These are phyloP conservation scores for Candolleomyces eurysporus DNA, from an alignment of 768 basidiomycete species.

Conservation along the genomic window DNA sequence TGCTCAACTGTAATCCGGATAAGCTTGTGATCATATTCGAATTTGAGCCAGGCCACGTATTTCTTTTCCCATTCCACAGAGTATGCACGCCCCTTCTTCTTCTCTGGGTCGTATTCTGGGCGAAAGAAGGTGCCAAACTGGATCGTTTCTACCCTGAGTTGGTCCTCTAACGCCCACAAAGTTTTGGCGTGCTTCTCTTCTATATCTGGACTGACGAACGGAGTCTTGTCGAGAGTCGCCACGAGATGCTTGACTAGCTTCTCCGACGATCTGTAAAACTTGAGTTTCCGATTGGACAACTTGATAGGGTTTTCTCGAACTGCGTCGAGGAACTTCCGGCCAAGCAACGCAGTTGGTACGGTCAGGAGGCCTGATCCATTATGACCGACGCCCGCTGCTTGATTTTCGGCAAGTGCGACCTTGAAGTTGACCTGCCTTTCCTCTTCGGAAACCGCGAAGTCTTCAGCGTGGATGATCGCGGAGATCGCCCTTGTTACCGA, in stretches of 20 bases:
- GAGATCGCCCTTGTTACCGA: conserved; percentile 60
- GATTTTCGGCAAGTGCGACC: conserved; percentile 48
- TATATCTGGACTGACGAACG: conserved; percentile 52
- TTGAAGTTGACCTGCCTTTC: conserved; percentile 55
- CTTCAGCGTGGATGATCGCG: conserved; percentile 54
- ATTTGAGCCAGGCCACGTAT: conserved; percentile 53
- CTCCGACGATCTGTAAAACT: conserved; percentile 21
- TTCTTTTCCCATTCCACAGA: conserved; percentile 70
- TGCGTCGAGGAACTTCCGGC: conserved; percentile 45
- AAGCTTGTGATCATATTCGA: conserved; percentile 69
- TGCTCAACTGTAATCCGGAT: conserved; percentile 56
- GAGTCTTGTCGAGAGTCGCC: conserved; percentile 49
- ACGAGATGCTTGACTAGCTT: conserved; percentile 15
- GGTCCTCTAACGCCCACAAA: conserved; percentile 40
- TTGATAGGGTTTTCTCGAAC: conserved; percentile 40
- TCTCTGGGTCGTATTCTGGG: conserved; percentile 26
- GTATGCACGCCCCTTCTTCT: conserved; percentile 42
- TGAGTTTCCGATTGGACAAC: conserved; percentile 41
- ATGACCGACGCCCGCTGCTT: conserved; percentile 52
- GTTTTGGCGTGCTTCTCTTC: conserved; percentile 49
- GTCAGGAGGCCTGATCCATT: conserved; percentile 47
- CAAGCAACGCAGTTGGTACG: conserved; percentile 36
- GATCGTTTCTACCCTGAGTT: conserved; percentile 55
- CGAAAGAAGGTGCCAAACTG: conserved; percentile 68
- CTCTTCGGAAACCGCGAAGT: conserved; percentile 37